These are phyloP conservation scores for Solanum ossicruentum DNA, from an alignment of 257 asterid species.

Conservation along the genomic window DNA sequence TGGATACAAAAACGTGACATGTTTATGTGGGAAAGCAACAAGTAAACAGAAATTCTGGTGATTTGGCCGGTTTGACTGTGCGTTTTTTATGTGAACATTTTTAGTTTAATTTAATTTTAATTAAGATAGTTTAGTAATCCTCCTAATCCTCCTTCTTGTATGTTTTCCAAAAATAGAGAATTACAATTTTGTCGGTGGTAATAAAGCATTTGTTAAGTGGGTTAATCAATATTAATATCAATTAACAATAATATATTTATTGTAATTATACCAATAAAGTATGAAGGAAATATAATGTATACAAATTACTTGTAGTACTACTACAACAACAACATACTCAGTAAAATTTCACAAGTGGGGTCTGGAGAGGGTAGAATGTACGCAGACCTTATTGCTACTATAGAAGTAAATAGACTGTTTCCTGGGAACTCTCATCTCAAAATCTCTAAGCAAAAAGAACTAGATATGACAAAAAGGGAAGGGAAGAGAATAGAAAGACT, in stretches of 20 bases:
- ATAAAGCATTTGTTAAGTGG: not conserved
- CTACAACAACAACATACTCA: no score
- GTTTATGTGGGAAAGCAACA: not conserved
- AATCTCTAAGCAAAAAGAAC: no score
- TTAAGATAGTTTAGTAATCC: not conserved
- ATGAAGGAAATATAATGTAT: not conserved
- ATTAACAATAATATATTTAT: not conserved
- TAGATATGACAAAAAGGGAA: no score
- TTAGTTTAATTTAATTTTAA: not conserved
- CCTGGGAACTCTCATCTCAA: no score
- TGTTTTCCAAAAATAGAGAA: not conserved
- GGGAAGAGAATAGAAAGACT: no score
- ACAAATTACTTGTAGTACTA: not conserved
- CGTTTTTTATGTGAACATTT: not conserved
- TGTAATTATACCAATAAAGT: not conserved
- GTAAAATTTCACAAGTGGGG: no score
- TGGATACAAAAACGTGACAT: conserved; percentile 18
- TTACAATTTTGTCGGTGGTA: not conserved
- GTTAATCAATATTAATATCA: not conserved
- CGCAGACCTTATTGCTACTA: no score
- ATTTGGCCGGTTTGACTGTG: conserved; percentile 14
- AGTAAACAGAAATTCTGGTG: not conserved
- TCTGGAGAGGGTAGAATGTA: no score
- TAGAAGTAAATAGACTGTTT: no score
- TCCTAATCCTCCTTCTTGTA: no score